phyloP scores from a whole-genome alignment of 768 basidiomycete genomes.

The Leccinum broughii region DNA sequence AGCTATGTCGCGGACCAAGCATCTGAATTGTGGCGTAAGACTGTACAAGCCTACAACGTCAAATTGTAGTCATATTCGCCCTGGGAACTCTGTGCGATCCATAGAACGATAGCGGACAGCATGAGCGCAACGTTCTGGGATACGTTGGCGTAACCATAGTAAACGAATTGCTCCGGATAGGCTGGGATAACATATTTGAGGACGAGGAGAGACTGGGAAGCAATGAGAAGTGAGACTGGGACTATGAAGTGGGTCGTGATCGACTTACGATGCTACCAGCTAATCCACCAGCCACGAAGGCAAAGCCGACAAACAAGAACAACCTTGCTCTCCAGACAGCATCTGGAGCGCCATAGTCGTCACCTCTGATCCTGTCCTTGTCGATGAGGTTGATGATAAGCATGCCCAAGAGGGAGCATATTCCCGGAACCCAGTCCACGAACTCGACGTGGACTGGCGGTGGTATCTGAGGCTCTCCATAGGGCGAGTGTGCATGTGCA shows the following conservation, averaged over 20 bases:
- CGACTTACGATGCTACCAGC: slow-evolving; percentile 92
- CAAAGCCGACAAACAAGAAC: slow-evolving; percentile 93
- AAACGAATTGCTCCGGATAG: slow-evolving; percentile 74
- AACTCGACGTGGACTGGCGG: slow-evolving; percentile 83
- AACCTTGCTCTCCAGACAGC: slow-evolving; percentile 92
- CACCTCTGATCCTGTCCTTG: slow-evolving; percentile 82
- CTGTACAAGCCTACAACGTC: slow-evolving; percentile 46
- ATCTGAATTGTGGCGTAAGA: neutral
- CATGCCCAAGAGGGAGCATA: slow-evolving; percentile 91
- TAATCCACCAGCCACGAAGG: slow-evolving; percentile 94
- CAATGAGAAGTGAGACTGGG: neutral
- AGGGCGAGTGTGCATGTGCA: slow-evolving; percentile 77
- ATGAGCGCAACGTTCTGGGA: slow-evolving; percentile 86
- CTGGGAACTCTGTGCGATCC: slow-evolving; percentile 85
- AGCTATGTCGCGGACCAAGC: slow-evolving; percentile 4
- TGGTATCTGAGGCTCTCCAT: slow-evolving; percentile 65
- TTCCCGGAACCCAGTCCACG: slow-evolving; percentile 97
- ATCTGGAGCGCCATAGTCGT: slow-evolving; percentile 78
- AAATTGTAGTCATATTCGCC: slow-evolving; percentile 95
- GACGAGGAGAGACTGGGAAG: slow-evolving; percentile 73
- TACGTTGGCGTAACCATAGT: slow-evolving; percentile 96
- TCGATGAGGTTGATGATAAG: slow-evolving; percentile 92
- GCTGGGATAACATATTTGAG: slow-evolving; percentile 83
- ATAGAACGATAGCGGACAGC: slow-evolving; percentile 84
- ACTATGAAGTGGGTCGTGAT: neutral